Conservation (phyloP, 176 grass and related monocot genomes). For the Neostapfia colusana region DNA sequence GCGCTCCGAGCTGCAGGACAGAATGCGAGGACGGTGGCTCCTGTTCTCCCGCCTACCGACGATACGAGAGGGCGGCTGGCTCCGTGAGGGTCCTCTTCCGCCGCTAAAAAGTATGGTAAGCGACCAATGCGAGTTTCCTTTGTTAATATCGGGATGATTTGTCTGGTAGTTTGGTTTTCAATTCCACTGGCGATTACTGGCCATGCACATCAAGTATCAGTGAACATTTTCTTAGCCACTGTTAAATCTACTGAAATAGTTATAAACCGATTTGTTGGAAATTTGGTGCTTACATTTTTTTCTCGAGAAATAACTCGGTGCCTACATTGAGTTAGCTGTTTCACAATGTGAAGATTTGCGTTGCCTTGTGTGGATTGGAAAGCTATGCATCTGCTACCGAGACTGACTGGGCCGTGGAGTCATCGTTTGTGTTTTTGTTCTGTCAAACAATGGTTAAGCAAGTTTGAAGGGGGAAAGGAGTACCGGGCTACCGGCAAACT, state of each 20-base stretch:
- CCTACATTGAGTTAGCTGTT: neutral
- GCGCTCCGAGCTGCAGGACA: neutral
- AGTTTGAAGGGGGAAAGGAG: neutral
- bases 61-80: neutral
- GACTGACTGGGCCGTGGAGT: neutral
- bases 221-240: neutral
- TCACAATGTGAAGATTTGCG: neutral
- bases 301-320: neutral
- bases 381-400: neutral
- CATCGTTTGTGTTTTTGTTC: neutral
- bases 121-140: neutral
- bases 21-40: neutral
- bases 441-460: neutral
- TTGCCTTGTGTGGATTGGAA: neutral
- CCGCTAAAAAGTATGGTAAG: neutral
- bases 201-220: neutral
- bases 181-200: neutral
- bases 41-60: neutral
- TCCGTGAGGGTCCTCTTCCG: slow-evolving; percentile 1
- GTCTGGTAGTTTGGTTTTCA: neutral
- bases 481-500: neutral
- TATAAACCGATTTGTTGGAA: neutral
- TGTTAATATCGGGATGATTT: neutral
- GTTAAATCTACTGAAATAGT: neutral
- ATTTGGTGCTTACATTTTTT: slow-evolving; percentile 9